A percentile compares a stretch with the other conserved stretches of the same genome.
phyloP scores from a whole-genome alignment of 192 early-diverging fungal species.

The Linnemannia hyalina region DNA sequence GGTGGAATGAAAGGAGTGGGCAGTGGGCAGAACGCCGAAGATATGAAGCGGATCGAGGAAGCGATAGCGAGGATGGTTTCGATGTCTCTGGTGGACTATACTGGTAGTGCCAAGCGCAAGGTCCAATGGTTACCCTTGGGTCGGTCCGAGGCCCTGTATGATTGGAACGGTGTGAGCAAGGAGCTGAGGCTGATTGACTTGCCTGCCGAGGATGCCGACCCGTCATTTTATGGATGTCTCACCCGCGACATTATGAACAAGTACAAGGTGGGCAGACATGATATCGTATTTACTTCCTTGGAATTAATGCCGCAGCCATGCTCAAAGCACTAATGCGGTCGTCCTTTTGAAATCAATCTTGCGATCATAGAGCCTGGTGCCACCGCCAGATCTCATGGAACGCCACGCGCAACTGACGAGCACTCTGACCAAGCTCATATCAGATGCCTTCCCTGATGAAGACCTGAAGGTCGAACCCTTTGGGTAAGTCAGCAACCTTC shows the following conservation, averaged over 20 bases:
- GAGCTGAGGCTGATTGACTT: constrained; percentile 28
- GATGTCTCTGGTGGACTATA: neutral
- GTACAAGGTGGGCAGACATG: constrained; percentile 7
- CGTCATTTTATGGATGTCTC: constrained; percentile 32
- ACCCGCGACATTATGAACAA: constrained; percentile 30
- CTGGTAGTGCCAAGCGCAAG: constrained; percentile 10
- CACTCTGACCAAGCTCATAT: constrained; percentile 4
- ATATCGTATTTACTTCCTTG: neutral
- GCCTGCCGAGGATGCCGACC: constrained; percentile 13
- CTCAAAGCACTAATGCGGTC: neutral
- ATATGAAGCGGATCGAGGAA: constrained; percentile 1
- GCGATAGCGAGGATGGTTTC: constrained; percentile 12
- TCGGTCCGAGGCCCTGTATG: constrained; percentile 7
- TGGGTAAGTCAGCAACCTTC: constrained; percentile 13
- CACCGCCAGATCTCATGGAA: constrained; percentile 20
- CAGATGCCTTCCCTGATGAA: constrained; percentile 19
- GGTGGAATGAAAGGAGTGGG: neutral
- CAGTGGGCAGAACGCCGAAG: neutral
- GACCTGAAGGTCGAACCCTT: constrained; percentile 37
- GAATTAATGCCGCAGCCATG: neutral
- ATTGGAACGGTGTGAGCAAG: constrained; percentile 28
- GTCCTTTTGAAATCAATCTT: neutral
- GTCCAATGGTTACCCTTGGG: constrained; percentile 14
- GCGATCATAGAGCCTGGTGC: constrained; percentile 24
- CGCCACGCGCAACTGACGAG: constrained; percentile 9